Evolutionary conservation across 164 flowering plant species (phyloP).

Genomic region (Aristolochia fimbriata): DNA sequence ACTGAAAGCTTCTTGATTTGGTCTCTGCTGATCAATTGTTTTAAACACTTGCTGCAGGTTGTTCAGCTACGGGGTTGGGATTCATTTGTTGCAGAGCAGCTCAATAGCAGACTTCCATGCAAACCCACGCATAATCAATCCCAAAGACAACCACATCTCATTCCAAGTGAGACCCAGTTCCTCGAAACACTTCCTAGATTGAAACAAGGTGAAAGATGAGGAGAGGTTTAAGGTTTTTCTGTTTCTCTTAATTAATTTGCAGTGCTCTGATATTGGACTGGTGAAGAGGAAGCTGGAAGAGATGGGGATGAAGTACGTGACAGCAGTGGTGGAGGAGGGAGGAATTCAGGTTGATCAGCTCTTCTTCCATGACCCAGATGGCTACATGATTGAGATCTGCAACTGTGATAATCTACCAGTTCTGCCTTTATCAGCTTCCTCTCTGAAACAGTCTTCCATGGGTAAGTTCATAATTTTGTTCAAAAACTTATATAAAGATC

Average conservation of each 20-base stretch:
- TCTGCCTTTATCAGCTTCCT: conserved; percentile 43
- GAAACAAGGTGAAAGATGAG: neutral
- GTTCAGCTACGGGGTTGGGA: conserved; percentile 62
- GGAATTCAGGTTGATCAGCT: conserved; percentile 58
- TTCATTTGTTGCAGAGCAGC: conserved; percentile 53
- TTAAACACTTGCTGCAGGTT: conserved; percentile 28
- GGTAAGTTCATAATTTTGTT: neutral
- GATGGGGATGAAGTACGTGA: conserved; percentile 52
- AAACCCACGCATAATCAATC: conserved; percentile 40
- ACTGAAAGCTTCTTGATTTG: too few relatives aligned
- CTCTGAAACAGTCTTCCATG: conserved; percentile 16
- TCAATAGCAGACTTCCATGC: conserved; percentile 12
- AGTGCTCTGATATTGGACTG: conserved; percentile 45
- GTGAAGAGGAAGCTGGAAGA: conserved; percentile 47
- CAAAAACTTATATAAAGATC: too few relatives aligned
- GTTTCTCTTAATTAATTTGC: neutral
- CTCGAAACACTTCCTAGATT: neutral
- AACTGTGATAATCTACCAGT: conserved; percentile 71
- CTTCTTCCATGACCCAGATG: conserved; percentile 90
- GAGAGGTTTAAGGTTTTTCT: neutral
- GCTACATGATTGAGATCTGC: conserved; percentile 79
- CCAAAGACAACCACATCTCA: conserved; percentile 73
- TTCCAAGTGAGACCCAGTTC: conserved; percentile 37
- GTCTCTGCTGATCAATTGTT: too few relatives aligned
- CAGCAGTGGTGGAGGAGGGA: conserved; percentile 54